Evolutionary conservation across 306 rosid species (phyloP), one percentile per base, ranked within the genome.

Genomic region (Vigna reflexopilosa): DNA sequence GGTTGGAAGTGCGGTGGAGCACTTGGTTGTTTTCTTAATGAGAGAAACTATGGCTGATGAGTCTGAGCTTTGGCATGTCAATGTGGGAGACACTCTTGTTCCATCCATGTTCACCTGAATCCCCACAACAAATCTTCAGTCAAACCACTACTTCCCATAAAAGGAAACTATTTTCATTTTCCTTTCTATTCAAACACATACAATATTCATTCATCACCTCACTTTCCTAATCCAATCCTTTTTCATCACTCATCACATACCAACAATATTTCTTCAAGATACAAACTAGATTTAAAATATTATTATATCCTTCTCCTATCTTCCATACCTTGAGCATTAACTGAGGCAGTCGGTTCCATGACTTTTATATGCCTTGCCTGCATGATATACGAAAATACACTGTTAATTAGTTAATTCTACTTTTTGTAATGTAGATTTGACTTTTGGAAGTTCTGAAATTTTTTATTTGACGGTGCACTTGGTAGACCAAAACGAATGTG

Each of bases 321-420:
- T 13, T 59, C 44, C 82, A 38, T 63, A 57, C 72, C 85, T 70
- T 66, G 42, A 32, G 68, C 71, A 16, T 80, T 71, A 90, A 77
- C 15, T 82, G 82, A 84, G 80, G 86, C 92, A 92, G 66, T 88
- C 64, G 51, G 72, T 82, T 68, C 49, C 85, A 83, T 89, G 96
- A 68, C 79, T 88, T 75, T 67, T 85, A 40, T 90, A 90, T 72
- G 76, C 85, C 85, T 88, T 90, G 82, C 98, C 98, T 94, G 95
- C 91, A 84, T 49, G 72, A 77, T 68, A 71, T 81, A 70, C 69
- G 34, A 70, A 78, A 36, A 75, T 59, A 32, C 19, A 56, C 28
- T 15, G n/a, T 26, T 20, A 19, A n/a, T 19, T 28, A 79, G 71
- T 77, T 69, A 28, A 70, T 56, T 81, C 28, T 14, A 50, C 19